These are phyloP conservation scores for Byssochlamys sp. DNA, from an alignment of 2,329 filamentous ascomycete genomes.

Conservation along the genomic window DNA sequence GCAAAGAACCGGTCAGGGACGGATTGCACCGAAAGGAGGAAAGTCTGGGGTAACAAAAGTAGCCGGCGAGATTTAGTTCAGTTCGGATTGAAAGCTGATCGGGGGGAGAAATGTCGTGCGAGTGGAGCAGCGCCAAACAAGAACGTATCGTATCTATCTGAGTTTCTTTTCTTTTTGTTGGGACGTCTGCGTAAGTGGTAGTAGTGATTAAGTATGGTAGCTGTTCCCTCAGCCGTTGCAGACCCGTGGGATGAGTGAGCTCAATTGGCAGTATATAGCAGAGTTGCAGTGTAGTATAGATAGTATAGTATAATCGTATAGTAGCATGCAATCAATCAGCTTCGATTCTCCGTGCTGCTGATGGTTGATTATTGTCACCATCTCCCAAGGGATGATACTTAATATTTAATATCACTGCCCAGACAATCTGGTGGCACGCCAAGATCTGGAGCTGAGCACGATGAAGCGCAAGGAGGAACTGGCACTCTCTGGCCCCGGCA, in stretches of 20 bases:
- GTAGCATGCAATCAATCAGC: too few species aligned
- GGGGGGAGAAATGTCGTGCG: background rate
- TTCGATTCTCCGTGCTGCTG: too few species aligned
- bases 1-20: background rate
- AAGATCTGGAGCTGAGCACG: background rate
- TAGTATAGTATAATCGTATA: too few species aligned
- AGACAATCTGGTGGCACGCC: background rate
- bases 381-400: background rate
- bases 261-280: background rate
- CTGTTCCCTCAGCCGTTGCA: background rate
- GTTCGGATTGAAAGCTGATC: background rate
- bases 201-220: background rate
- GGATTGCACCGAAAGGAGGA: background rate
- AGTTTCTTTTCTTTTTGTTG: background rate
- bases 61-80: background rate
- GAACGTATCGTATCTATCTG: background rate
- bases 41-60: background rate
- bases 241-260: background rate
- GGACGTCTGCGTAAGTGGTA: background rate
- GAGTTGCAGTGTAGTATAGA: too few species aligned
- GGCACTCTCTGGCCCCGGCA: background rate
- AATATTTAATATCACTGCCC: background rate
- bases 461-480: background rate
- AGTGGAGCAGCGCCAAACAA: background rate
- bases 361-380: background rate